These are phyloP conservation scores for Termitomyces sp. DNA, from an alignment of 768 basidiomycete species.

Conservation along the genomic window DNA sequence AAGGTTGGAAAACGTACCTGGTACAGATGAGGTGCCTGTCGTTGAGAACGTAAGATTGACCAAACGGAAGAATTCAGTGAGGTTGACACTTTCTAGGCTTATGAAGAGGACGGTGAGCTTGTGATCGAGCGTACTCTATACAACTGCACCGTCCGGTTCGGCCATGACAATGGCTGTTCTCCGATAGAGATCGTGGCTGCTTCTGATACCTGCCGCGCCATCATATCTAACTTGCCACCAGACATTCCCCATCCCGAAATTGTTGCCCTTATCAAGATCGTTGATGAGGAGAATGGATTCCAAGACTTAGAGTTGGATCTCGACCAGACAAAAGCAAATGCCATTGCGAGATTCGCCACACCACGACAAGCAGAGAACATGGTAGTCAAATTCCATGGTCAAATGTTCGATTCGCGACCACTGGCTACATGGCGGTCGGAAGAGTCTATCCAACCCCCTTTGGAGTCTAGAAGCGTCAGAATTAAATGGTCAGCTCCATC, in stretches of 20 bases:
- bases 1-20: background rate
- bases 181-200: slow-evolving; percentile 29
- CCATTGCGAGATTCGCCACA: slow-evolving; percentile 26
- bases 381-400: slow-evolving; percentile 28
- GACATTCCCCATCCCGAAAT: slow-evolving; percentile 26
- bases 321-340: slow-evolving; percentile 16
- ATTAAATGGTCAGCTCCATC: slow-evolving; percentile 44
- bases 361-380: slow-evolving; percentile 28
- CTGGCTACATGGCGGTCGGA: slow-evolving; percentile 26
- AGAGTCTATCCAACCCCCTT: slow-evolving; percentile 7
- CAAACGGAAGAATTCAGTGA: background rate
- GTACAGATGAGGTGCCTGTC: background rate
- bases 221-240: slow-evolving; percentile 38
- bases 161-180: slow-evolving; percentile 24
- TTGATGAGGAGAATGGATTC: slow-evolving; percentile 26
- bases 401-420: slow-evolving; percentile 17
- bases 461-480: slow-evolving; percentile 29
- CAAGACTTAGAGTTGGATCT: slow-evolving; percentile 18
- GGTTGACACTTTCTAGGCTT: background rate
- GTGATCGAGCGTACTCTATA: slow-evolving; percentile 19
- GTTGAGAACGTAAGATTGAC: background rate
- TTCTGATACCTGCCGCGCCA: slow-evolving; percentile 30
- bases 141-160: slow-evolving; percentile 27
- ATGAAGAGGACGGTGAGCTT: slow-evolving; percentile 1
- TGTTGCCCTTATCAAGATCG: slow-evolving; percentile 23